Evolutionary conservation across 495 filamentous ascomycete species (phyloP), one percentile per base, ranked within the genome.

Genomic region (Aspergillus heteromorphus): DNA sequence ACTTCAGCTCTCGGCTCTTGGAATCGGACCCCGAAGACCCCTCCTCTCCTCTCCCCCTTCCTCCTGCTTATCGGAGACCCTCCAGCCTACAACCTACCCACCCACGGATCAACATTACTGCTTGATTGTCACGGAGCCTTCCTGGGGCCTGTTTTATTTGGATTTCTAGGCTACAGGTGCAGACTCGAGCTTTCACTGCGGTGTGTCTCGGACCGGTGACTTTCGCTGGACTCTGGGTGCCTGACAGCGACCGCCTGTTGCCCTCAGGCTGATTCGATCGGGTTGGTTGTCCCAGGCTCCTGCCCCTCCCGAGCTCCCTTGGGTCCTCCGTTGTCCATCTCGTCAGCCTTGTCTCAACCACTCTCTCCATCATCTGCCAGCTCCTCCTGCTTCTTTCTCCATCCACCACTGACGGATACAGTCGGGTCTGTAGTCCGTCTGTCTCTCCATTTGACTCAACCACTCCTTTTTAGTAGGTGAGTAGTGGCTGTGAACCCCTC

Each of bases 291-390:
- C 23, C 23, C 23, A 18, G 45, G 48, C 34, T 48, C 48, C 47
- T 59, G 54, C 57, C 57, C 57, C 57, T 59, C 57, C 62, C 70
- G 65, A 61, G 57, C 70, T 49, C 34, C 21, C 21, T 47, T 20
- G 21, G 20, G 27, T 23, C 43, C 27, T 20, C 43, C 43, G 43
- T 47, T 17, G n/a, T 47, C 40, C 21, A 17, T 14, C 43, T 34
- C 45, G 23, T 34, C 36, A 43, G 18, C 49, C 27, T 42, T 42
- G 6, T 51, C 19, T 27, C 38, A 20, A 23, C 34, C 49, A 31
- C 45, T 29, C 45, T n/a, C 13, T 16, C 23, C 17, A n/a, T 30
- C 45, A 27, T n/a, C 45, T 27, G 7, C 13, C 25, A 45, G 17
- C 25, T 42, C 21, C 21, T 20, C 14, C 10, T 17, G 6, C 9